Conservation (phyloP, 371 early-diverging fungal genomes). For the Mucor piriformis region DNA sequence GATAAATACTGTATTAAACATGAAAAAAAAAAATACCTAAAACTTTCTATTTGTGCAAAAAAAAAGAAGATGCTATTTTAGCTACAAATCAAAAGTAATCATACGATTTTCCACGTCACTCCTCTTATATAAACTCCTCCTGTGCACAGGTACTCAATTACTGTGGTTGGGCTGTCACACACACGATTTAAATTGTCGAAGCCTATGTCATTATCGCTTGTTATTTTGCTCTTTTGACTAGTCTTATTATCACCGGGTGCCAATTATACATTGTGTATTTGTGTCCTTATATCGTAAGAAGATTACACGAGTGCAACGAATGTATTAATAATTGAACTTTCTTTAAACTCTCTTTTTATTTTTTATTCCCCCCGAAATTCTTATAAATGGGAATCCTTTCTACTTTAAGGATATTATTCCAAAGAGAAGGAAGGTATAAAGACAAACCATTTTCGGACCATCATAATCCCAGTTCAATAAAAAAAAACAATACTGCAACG, state of each 20-base stretch:
- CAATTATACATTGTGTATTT: neutral
- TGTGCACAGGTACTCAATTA: neutral
- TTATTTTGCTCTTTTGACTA: neutral
- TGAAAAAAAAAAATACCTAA: too few relatives aligned
- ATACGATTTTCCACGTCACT: too few relatives aligned
- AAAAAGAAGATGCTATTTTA: neutral
- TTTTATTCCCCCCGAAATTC: too few relatives aligned
- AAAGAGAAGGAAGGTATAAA: neutral
- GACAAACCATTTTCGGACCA: neutral
- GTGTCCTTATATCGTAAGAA: too few relatives aligned
- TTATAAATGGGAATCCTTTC: neutral
- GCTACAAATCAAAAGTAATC: neutral
- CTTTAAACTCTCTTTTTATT: neutral
- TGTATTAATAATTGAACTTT: neutral
- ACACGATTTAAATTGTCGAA: neutral
- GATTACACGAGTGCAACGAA: too few relatives aligned
- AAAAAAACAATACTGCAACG: too few relatives aligned
- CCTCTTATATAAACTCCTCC: too few relatives aligned
- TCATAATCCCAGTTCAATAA: too few relatives aligned
- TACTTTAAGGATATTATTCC: neutral
- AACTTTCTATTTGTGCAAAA: too few relatives aligned
- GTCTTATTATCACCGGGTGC: neutral
- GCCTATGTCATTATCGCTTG: too few relatives aligned
- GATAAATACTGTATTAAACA: too few relatives aligned
- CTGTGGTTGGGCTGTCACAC: neutral